Conservation (phyloP, 192 early-diverging fungal species). For the Allomyces macrogynus region DNA sequence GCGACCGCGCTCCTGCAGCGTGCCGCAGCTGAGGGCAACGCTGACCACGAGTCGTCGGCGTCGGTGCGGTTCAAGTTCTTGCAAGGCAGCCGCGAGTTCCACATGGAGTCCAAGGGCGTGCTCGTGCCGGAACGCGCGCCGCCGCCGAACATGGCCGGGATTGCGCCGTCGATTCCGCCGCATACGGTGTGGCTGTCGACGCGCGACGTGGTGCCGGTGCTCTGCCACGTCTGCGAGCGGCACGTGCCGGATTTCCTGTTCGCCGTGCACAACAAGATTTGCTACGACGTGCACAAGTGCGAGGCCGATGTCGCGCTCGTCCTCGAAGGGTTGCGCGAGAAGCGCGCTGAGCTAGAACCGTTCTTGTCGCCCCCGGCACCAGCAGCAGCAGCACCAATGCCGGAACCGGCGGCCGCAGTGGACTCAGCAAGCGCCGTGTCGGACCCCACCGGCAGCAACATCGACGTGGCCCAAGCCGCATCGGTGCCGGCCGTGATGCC, state of each 20-base stretch:
- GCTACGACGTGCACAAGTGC: conserved; percentile 49
- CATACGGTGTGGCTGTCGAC: conserved; percentile 5
- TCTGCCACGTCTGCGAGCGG: conserved; percentile 64
- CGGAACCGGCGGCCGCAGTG: neutral
- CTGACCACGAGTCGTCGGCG: neutral
- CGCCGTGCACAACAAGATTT: conserved; percentile 45
- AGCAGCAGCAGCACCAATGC: conserved; percentile 4
- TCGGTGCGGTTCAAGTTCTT: conserved; percentile 6
- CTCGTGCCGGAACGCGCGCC: neutral
- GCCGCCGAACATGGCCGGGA: neutral
- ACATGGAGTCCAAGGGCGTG: conserved; percentile 7
- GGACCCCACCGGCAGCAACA: conserved; percentile 2
- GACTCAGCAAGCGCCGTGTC: conserved; percentile 1
- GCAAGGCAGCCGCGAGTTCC: conserved; percentile 11
- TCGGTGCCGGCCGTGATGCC: conserved; percentile 7
- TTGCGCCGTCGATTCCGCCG: neutral
- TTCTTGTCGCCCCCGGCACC: neutral
- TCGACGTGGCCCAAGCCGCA: neutral
- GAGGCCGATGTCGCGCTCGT: conserved; percentile 56
- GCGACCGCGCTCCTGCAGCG: neutral
- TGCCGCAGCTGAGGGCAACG: neutral
- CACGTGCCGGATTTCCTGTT: conserved; percentile 47
- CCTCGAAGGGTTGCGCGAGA: conserved; percentile 38
- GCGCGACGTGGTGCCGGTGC: conserved; percentile 18
- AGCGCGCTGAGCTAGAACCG: conserved; percentile 4